Evolutionary conservation across 2,329 filamentous ascomycete species (phyloP), one percentile per base, ranked within the genome.

Genomic region (Sporothrix mexicana): DNA sequence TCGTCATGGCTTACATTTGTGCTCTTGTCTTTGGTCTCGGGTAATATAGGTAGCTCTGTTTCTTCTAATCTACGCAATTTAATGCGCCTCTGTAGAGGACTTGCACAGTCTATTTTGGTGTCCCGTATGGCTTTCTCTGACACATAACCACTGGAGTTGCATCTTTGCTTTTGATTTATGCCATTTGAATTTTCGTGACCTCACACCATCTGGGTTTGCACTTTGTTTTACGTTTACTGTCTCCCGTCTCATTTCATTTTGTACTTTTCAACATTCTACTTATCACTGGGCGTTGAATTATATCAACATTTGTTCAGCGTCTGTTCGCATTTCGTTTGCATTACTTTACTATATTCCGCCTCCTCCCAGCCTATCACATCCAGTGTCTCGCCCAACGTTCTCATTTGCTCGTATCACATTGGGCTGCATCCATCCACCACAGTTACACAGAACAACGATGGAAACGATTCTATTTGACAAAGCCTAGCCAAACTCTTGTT

Each of bases 211-310:
- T 36, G 55, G 51, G 57, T 3, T 53, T 7, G 9, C 25, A 43
- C 23, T 47, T n/a, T 64, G 3, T n/a, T 30, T 41, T 64, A 36
- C 23, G 4, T 66, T 67, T 49, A 7, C 45, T 45, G n/a, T 70
- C 47, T 70, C 59, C 25, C 53, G 69, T 61, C 43, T 55, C 59
- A 23, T 25, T 45, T 15, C 25, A 17, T 70, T 36, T 7, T 36
- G 55, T 61, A 30, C 59, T 51, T 70, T 45, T 17, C 6, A 25
- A 66, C 30, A 15, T 41, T 30, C 25, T 45, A 36, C 43, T 69
- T 69, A 45, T 13, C 20, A 51, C n/a, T 2, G n/a, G 69, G 69
- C 59, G 61, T 72, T 68, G n/a, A 55, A 47, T 64, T 36, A 45
- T 64, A 23, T 12, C 59, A 3, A 23, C n/a, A 20, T 10, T n/a